Base-by-base conservation (phyloP, 371 early-diverging fungal genomes). In the Mucor piriformis region DNA sequence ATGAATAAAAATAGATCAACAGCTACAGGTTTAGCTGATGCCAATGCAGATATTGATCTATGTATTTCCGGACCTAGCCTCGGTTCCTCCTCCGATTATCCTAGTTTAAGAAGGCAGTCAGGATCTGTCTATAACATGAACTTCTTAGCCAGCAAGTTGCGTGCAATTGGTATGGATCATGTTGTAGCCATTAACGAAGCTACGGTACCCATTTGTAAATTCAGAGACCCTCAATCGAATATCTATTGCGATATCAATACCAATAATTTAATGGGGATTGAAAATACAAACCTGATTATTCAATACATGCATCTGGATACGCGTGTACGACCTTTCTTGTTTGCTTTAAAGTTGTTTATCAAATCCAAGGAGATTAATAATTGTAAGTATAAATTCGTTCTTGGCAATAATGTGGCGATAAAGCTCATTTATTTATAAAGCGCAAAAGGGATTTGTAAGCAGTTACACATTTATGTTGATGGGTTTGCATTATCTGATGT, bases 121-220 rank as follows among this genome's bases (percentile, higher is more conserved):
- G 34, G 18, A 10, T 54, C 69, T 0, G 16, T 64, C 6, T 72
- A 59, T 47, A 72, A 76, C 38, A 70, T 76, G 72, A 11, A 47
- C 6, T 34, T 3, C 13, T 27, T 76, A 5, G 61, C 66, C 6
- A 10, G 27, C 7, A 15, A 47, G 1, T 50, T 76, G 15, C 33
- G 27, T 4, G 13, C 21, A 10, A 50, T 57, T 3, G 70, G 72
- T 35, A 72, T 76, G 76, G 10, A n/a, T 3, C 20, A 65, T 23
- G 61, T 72, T 2, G 7, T 44, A 15, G 46, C 72, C 8, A 62
- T 76, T 21, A 48, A 50, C 0, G 21, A 18, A 1, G 67, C 88
- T 0, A 78, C 66, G 43, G 88, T 89, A 1, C 88, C 88, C 0
- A 86, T 89, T 20, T 85, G 84, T 72, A 89, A 86, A 63, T 87